Percentiles rank a stretch among this genome's conserved stretches.
Conservation (phyloP, 176 grass and related monocot species). For the Hordeum vulgare region MorexV3_pseudomolecules_assembly NC_058522.1:440712281-440712780, state of each 20-base stretch:
- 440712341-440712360: no score
- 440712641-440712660: background rate
- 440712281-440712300: background rate
- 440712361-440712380: constrained; percentile 4
- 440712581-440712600: no score
- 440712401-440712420: background rate
- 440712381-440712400: background rate
- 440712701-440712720: background rate
- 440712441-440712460: background rate
- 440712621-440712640: background rate
- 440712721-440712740: background rate
- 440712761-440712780: background rate
- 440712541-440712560: background rate
- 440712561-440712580: background rate
- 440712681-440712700: background rate
- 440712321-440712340: constrained; percentile 46
- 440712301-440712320: background rate
- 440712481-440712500: background rate
- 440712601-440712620: background rate
- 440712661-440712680: background rate
- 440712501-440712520: background rate
- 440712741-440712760: no score
- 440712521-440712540: background rate
- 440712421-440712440: constrained; percentile 18
- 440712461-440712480: background rate